Base-by-base conservation (phyloP, 1,139 yeast genomes). In the Yamadazyma buinensis region DNA sequence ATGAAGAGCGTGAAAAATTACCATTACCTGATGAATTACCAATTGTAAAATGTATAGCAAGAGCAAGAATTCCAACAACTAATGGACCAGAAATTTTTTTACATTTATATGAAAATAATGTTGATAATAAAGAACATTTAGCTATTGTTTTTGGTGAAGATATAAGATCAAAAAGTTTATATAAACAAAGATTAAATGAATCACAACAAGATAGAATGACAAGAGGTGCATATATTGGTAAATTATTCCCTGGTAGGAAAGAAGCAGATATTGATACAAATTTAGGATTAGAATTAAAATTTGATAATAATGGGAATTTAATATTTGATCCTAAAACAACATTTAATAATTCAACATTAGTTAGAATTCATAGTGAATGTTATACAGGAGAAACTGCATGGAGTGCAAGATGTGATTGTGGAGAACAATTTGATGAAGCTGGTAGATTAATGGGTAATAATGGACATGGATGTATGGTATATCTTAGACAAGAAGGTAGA, bases 351-450 rank as follows among this genome's bases (percentile, higher is more conserved):
- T 87, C 57, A 78, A 83, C 45, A 8, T 46, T 67, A 36, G 72
- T 67, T 11, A 74, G 98, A 42, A 88, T 94, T 46, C 99, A 94
- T 55, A 85, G 95, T 5, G 99, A 94, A 56, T 94, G 98, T 59
- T 94, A 92, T 62, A 94, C 99, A 0, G 98, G 98, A 7, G 99
- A 94, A 57, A 92, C 97, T 1, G 97, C 97, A 10, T 94, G 98
- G 97, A 80, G 94, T 39, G 97, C 98, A 2, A 75, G 99, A 36
- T 94, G 98, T 59, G 98, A 94, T 60, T 94, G 99, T 61, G 99
- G 98, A 11, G 98, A 94, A 59, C 98, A 94, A 65, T 85, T 94
- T 49, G 97, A 92, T 59, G 97, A 94, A 59, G 97, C 98, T 1
- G 98, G 97, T 7, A 73, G 95, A 42, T 63, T 85, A 29, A 92